A percentile compares a stretch with the other conserved stretches of the same genome.
phyloP scores from a whole-genome alignment of 1,284 basidiomycete genomes.

The Tylopilus sp. region DNA sequence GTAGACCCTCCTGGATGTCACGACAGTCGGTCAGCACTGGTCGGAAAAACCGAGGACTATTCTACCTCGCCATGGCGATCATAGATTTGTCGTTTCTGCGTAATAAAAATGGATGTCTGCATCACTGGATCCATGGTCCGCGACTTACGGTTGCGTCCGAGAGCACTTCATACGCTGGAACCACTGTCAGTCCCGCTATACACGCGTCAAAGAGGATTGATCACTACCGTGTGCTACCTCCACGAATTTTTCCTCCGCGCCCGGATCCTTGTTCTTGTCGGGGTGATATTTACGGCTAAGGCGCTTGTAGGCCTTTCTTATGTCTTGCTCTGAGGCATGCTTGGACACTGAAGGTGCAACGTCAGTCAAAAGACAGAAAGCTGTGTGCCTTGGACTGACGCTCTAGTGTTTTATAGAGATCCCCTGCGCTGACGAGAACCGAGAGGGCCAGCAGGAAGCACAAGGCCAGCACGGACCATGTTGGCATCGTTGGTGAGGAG shows the following conservation, averaged over 20 bases:
- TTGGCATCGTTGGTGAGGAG: constrained; percentile 19
- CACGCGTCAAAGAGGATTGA: not conserved
- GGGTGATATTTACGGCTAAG: constrained; percentile 89
- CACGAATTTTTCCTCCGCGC: constrained; percentile 82
- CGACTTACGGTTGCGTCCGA: constrained; percentile 67
- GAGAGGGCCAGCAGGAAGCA: constrained; percentile 43
- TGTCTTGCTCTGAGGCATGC: constrained; percentile 81
- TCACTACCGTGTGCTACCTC: constrained; percentile 80
- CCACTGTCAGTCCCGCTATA: constrained; percentile 9
- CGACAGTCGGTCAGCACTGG: constrained; percentile 8
- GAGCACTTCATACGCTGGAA: constrained; percentile 86
- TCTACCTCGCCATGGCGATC: constrained; percentile 84
- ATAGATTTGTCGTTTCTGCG: constrained; percentile 85
- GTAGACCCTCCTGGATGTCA: constrained; percentile 68
- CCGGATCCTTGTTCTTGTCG: constrained; percentile 87
- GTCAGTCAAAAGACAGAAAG: constrained; percentile 31
- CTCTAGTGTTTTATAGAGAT: constrained; percentile 74
- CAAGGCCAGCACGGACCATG: constrained; percentile 35
- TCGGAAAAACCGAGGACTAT: constrained; percentile 11
- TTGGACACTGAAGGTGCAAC: constrained; percentile 54
- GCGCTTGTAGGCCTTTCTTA: constrained; percentile 88
- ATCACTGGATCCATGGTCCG: not conserved
- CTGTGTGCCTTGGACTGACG: constrained; percentile 55
- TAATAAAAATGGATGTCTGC: constrained; percentile 1
- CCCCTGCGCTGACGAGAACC: constrained; percentile 54